These are phyloP conservation scores for Polytrichum commune DNA, from an alignment of 225 moss, liverwort and hornwort genomes.

Conservation along the genomic window DNA sequence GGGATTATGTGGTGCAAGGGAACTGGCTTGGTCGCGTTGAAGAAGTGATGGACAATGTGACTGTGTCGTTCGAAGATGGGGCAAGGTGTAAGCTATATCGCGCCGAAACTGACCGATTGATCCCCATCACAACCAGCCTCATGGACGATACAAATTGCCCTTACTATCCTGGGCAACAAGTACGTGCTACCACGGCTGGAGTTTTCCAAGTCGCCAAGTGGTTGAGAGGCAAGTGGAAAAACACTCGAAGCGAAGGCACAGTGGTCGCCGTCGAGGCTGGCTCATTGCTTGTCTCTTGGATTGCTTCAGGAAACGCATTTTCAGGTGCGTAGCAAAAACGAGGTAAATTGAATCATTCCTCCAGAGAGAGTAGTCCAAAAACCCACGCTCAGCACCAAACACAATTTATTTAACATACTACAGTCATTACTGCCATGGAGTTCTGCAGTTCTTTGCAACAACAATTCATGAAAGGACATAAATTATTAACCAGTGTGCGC, in stretches of 20 bases:
- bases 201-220: constrained; percentile 72
- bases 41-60: constrained; percentile 75
- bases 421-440: too few relatives aligned
- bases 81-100: constrained; percentile 60
- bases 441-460: too few relatives aligned
- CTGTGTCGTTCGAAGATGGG: constrained; percentile 61
- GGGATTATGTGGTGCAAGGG: constrained; percentile 63
- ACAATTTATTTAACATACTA: too few relatives aligned
- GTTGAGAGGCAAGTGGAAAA: constrained; percentile 68
- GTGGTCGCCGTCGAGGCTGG: constrained; percentile 55
- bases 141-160: constrained; percentile 52
- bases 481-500: too few relatives aligned
- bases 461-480: too few relatives aligned
- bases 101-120: constrained; percentile 34
- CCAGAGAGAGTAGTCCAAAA: too few relatives aligned
- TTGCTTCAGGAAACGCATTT: constrained; percentile 36
- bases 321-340: neutral
- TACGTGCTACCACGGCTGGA: constrained; percentile 27
- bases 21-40: constrained; percentile 78
- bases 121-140: constrained; percentile 24
- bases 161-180: constrained; percentile 68
- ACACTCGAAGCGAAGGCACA: constrained; percentile 39
- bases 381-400: too few relatives aligned
- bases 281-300: constrained; percentile 57
- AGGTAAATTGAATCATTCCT: too few relatives aligned